Conservation (phyloP, 73 alveolate species). For the Paramecium primaurelia region DNA sequence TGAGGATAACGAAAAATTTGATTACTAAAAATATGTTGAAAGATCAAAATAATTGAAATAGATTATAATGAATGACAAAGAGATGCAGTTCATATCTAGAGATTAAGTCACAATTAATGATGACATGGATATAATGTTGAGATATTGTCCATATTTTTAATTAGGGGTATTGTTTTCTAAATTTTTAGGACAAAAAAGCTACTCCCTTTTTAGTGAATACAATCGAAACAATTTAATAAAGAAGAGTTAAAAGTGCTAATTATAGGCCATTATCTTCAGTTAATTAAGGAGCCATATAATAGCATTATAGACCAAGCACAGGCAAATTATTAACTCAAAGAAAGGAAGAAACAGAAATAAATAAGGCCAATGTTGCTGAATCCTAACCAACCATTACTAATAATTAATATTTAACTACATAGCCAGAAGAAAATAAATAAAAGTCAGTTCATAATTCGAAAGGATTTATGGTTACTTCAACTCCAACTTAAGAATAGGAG, state of each 20-base stretch:
- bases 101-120: constrained; percentile 40
- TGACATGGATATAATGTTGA: constrained; percentile 32
- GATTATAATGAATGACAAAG: constrained; percentile 25
- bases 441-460: background rate
- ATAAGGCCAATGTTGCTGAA: background rate
- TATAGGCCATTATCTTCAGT: background rate
- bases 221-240: background rate
- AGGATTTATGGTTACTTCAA: background rate
- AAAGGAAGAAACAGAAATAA: background rate
- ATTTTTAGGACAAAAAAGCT: background rate
- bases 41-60: background rate
- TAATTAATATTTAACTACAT: background rate
- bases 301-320: background rate
- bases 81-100: constrained; percentile 33
- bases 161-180: background rate
- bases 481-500: background rate
- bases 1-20: background rate
- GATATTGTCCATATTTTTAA: background rate
- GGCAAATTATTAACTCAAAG: background rate
- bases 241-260: constrained; percentile 25
- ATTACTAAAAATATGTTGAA: background rate
- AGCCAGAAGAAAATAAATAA: background rate
- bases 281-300: background rate
- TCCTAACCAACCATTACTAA: background rate
- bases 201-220: constrained; percentile 37